Evolutionary conservation across 2,329 filamentous ascomycete species (phyloP).

Genomic region (Aureobasidium pullulans): DNA sequence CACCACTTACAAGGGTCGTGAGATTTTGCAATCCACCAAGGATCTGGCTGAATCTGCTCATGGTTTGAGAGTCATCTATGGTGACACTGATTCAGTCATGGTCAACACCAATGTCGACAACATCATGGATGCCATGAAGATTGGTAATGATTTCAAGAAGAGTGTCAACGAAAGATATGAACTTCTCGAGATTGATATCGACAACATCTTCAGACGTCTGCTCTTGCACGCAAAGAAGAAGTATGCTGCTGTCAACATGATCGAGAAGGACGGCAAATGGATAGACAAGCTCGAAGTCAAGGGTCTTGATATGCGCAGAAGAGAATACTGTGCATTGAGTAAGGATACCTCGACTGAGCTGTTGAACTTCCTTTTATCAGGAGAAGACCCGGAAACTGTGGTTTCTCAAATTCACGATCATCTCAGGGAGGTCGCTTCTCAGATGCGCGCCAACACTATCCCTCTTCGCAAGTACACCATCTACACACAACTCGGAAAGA

Average conservation of each 20-base stretch:
- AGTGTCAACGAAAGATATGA: constrained; percentile 90
- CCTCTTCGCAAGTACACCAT: constrained; percentile 89
- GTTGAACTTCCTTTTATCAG: constrained; percentile 89
- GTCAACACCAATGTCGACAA: constrained; percentile 98
- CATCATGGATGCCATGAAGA: constrained; percentile 79
- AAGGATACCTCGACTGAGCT: constrained; percentile 87
- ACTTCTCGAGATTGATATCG: constrained; percentile 93
- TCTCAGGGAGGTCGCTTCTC: constrained; percentile 70
- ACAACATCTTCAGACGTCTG: constrained; percentile 91
- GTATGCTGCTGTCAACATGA: constrained; percentile 92
- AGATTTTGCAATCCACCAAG: constrained; percentile 94
- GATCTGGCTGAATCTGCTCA: constrained; percentile 87
- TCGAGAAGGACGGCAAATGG: constrained; percentile 77
- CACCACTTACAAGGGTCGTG: constrained; percentile 93
- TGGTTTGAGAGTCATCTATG: constrained; percentile 85
- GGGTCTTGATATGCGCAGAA: constrained; percentile 92
- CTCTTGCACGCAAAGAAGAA: constrained; percentile 98
- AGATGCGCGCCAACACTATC: constrained; percentile 75
- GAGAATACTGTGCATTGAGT: constrained; percentile 91
- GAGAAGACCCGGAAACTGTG: constrained; percentile 82
- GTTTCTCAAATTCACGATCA: constrained; percentile 91
- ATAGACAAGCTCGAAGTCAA: constrained; percentile 96
- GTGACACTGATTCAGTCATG: constrained; percentile 99
- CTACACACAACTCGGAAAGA: constrained; percentile 93
- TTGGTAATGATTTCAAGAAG: constrained; percentile 91